Conservation (phyloP, 2,329 filamentous ascomycete genomes). For the Arthrobotrys sphaeroides region DNA sequence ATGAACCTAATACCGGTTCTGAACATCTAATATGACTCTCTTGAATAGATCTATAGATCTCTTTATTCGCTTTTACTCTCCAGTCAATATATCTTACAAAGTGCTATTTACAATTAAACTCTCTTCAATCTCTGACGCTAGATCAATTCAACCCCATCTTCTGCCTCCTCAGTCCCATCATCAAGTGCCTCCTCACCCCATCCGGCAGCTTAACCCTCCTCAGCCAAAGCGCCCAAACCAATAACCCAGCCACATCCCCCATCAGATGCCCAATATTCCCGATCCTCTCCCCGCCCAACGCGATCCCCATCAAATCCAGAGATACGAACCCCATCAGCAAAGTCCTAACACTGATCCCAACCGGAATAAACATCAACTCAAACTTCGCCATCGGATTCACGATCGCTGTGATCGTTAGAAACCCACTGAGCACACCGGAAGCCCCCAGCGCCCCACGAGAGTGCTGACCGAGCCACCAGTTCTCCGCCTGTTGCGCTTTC, state of each 20-base stretch:
- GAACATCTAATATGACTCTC: too few species aligned
- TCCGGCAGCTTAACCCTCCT: slow-evolving; percentile 45
- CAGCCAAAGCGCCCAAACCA: slow-evolving; percentile 45
- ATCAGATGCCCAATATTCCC: slow-evolving; percentile 43
- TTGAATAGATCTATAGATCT: not conserved
- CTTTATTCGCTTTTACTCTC: too few species aligned
- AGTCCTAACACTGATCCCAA: slow-evolving; percentile 44
- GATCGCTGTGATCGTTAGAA: slow-evolving; percentile 38
- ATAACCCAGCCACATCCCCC: slow-evolving; percentile 21
- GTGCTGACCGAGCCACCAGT: slow-evolving; percentile 35
- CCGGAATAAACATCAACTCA: slow-evolving; percentile 50
- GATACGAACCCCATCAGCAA: slow-evolving; percentile 34
- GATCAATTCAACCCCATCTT: slow-evolving; percentile 35
- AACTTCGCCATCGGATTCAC: slow-evolving; percentile 47
- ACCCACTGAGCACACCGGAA: slow-evolving; percentile 22
- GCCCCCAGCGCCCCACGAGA: slow-evolving; percentile 23
- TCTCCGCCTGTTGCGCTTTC: slow-evolving; percentile 12
- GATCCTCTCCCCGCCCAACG: slow-evolving; percentile 10
- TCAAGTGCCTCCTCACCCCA: slow-evolving; percentile 41
- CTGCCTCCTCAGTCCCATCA: slow-evolving; percentile 44
- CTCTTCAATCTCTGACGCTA: not conserved
- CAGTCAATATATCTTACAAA: slow-evolving; percentile 11
- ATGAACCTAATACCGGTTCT: not conserved
- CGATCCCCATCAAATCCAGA: slow-evolving; percentile 25
- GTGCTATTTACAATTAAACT: slow-evolving; percentile 2